phyloP scores from a whole-genome alignment of 345 rosid genomes.

The Linum tenue region DNA sequence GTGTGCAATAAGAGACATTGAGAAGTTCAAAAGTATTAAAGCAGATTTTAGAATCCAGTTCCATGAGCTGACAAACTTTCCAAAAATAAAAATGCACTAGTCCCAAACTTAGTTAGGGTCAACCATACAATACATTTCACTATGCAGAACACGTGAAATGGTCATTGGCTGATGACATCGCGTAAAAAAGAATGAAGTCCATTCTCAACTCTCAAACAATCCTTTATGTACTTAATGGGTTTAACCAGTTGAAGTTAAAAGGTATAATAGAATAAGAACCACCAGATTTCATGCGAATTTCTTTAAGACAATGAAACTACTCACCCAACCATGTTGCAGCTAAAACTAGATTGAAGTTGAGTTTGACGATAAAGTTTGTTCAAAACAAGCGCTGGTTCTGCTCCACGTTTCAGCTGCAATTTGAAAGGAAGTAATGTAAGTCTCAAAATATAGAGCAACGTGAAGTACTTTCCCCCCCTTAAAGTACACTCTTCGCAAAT shows the following conservation, averaged over 20 bases:
- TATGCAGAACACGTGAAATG: too few species aligned
- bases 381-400: slow-evolving; percentile 67
- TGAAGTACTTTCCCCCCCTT: too few species aligned
- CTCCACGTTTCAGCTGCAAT: slow-evolving; percentile 75
- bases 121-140: too few species aligned
- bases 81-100: too few species aligned
- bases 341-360: slow-evolving; percentile 88
- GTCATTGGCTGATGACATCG: too few species aligned
- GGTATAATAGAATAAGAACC: background rate
- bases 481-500: background rate
- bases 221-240: background rate
- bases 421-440: slow-evolving; percentile 1
- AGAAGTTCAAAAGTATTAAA: too few species aligned
- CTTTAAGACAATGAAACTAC: slow-evolving; percentile 15
- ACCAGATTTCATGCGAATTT: background rate
- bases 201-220: background rate
- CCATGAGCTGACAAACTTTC: too few species aligned
- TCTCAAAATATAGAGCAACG: too few species aligned
- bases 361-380: slow-evolving; percentile 84
- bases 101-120: too few species aligned
- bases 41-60: too few species aligned
- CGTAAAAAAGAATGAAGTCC: too few species aligned
- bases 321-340: slow-evolving; percentile 97
- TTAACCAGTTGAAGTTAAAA: slow-evolving; percentile 13
- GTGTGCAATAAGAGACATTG: too few species aligned